These are phyloP conservation scores for Verticillium dahliae DNA, from an alignment of 2,329 filamentous ascomycete genomes.

Conservation along the genomic window DNA sequence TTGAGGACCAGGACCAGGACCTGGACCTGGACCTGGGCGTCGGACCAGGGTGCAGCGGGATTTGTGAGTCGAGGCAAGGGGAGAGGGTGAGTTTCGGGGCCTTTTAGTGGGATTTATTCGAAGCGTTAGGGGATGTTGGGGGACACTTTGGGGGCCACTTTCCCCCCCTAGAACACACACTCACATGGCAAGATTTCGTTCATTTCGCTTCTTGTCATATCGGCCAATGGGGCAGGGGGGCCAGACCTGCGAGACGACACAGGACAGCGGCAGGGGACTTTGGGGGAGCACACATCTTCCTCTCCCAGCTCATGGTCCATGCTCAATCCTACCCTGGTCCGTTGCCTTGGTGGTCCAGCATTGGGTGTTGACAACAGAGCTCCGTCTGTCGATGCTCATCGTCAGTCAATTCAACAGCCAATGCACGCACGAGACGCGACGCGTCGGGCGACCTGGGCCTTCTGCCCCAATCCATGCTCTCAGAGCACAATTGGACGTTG, in stretches of 20 bases:
- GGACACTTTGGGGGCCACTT: neutral
- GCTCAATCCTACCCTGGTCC: neutral
- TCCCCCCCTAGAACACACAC: neutral
- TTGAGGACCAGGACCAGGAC: neutral
- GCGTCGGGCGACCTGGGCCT: neutral
- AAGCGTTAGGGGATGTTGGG: neutral
- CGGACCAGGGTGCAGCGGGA: neutral
- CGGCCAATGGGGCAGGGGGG: neutral
- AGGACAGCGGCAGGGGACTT: neutral
- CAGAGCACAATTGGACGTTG: neutral
- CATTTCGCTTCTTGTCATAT: neutral
- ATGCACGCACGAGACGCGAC: neutral
- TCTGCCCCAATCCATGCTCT: neutral
- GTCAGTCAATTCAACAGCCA: neutral
- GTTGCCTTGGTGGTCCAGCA: neutral
- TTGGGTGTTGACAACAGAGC: neutral
- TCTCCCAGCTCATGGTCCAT: neutral
- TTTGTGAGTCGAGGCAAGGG: neutral
- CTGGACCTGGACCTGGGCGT: neutral
- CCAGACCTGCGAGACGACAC: neutral
- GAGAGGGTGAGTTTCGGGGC: neutral
- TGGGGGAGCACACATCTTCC: no score
- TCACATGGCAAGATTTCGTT: slow-evolving; percentile 10
- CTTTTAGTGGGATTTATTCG: neutral
- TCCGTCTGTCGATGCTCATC: neutral